These are phyloP conservation scores for Amanita subjunquillea DNA, from an alignment of 768 basidiomycete species.

Conservation along the genomic window DNA sequence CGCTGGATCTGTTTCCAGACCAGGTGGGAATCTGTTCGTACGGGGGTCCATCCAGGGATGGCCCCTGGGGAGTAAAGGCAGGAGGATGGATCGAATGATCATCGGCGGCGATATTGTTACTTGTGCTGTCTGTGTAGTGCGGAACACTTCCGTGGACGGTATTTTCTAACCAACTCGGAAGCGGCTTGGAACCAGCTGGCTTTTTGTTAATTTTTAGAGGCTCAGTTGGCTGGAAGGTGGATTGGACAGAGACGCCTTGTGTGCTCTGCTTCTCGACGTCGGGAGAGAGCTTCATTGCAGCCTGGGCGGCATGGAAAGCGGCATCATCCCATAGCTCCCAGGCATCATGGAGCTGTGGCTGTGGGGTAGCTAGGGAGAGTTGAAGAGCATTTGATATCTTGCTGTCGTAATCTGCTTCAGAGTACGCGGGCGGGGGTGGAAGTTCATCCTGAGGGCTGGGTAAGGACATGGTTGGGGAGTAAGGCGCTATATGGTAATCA, in stretches of 20 bases:
- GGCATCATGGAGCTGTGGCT: slow-evolving; percentile 25
- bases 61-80: slow-evolving; percentile 28
- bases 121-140: slow-evolving; percentile 9
- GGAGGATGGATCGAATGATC: slow-evolving; percentile 9
- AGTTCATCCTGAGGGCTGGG: slow-evolving; percentile 7
- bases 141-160: slow-evolving; percentile 8
- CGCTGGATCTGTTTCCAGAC: slow-evolving; percentile 15
- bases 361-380: slow-evolving; percentile 23
- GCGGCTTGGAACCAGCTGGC: slow-evolving; percentile 8
- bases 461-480: slow-evolving; percentile 1
- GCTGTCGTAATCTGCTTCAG: slow-evolving; percentile 41
- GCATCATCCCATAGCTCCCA: slow-evolving; percentile 44
- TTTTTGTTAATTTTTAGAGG: slow-evolving; percentile 28
- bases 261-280: neutral
- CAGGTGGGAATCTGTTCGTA: slow-evolving; percentile 7
- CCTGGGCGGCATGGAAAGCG: slow-evolving; percentile 19
- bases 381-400: slow-evolving; percentile 35
- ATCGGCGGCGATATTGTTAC: neutral
- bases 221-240: neutral
- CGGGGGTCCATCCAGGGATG: slow-evolving; percentile 23
- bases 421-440: slow-evolving; percentile 35
- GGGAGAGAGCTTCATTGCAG: neutral
- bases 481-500: neutral
- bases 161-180: slow-evolving; percentile 9
- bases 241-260: neutral